phyloP scores from a whole-genome alignment of 768 basidiomycete genomes.

The Tylopilus vinaceipallidus region DNA sequence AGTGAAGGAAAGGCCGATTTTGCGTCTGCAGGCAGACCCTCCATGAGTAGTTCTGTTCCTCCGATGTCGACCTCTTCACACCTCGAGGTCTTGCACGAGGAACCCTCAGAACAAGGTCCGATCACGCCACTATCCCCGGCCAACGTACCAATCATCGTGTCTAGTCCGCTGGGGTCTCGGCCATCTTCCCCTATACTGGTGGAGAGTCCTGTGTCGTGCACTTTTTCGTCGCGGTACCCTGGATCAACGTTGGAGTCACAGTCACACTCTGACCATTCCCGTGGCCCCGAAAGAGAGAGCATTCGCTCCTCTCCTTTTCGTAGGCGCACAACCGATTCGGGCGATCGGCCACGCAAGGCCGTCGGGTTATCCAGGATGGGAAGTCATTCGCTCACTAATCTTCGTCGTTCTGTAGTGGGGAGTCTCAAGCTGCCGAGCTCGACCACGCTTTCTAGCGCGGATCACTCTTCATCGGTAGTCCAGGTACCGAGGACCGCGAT shows the following conservation, averaged over 20 bases:
- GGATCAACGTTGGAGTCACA: conserved; percentile 13
- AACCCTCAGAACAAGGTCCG: conserved; percentile 22
- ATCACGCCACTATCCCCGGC: conserved; percentile 8
- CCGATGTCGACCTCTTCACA: conserved; percentile 24
- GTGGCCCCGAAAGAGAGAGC: conserved; percentile 16
- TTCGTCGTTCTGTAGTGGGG: conserved; percentile 45
- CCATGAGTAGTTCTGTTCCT: conserved; percentile 20
- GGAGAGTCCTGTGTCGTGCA: conserved; percentile 27
- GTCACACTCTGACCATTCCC: conserved; percentile 10
- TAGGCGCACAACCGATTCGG: conserved; percentile 20
- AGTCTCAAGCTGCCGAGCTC: conserved; percentile 24
- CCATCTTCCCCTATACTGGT: conserved; percentile 3
- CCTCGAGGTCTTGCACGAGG: conserved; percentile 32
- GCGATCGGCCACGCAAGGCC: conserved; percentile 9
- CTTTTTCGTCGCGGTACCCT: conserved; percentile 22
- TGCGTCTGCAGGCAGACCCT: conserved; percentile 16
- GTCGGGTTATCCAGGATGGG: conserved; percentile 28
- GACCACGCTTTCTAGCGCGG: conserved; percentile 17
- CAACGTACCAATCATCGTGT: conserved; percentile 19
- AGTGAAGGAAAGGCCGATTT: conserved; percentile 15
- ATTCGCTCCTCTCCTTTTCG: conserved; percentile 4
- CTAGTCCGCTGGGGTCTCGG: conserved; percentile 11
- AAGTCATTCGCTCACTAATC: conserved; percentile 40
- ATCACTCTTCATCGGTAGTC: conserved; percentile 40
- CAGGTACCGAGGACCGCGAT: conserved; percentile 41